Evolutionary conservation across 202 grass and related monocot genomes (phyloP).

Genomic region (Panicum hallii): DNA sequence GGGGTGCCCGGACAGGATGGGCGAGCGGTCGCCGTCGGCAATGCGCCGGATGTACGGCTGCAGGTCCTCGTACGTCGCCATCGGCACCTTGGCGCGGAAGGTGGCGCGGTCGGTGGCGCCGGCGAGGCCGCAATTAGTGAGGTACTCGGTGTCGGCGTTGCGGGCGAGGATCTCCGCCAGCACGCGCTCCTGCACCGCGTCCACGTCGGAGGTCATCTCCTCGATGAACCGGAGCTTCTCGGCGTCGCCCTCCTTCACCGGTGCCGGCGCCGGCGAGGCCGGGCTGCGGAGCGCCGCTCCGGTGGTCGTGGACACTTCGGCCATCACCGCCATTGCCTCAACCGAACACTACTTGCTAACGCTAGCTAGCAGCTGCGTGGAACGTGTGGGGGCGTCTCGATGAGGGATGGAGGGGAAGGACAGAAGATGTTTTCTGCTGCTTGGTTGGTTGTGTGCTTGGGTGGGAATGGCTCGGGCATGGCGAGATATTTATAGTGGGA

Average conservation of each 20-base stretch:
- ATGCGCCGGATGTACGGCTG: slow-evolving; percentile 95
- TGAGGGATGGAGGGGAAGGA: neutral
- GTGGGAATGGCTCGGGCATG: neutral
- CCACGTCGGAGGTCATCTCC: slow-evolving; percentile 71
- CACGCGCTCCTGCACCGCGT: slow-evolving; percentile 80
- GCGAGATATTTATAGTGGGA: slow-evolving; percentile 64
- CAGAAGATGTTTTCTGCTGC: slow-evolving; percentile 46
- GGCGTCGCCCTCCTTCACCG: slow-evolving; percentile 62
- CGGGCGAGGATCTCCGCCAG: slow-evolving; percentile 77
- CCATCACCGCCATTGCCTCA: slow-evolving; percentile 72
- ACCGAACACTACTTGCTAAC: neutral
- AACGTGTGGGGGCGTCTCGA: no score
- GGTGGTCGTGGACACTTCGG: slow-evolving; percentile 45
- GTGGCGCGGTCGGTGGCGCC: slow-evolving; percentile 62
- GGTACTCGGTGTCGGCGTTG: slow-evolving; percentile 89
- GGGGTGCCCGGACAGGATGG: slow-evolving; percentile 86
- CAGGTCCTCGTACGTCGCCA: slow-evolving; percentile 90
- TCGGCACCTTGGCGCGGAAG: slow-evolving; percentile 80
- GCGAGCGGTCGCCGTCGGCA: slow-evolving; percentile 77
- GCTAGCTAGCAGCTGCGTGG: neutral
- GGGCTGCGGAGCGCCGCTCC: slow-evolving; percentile 36
- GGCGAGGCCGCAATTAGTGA: slow-evolving; percentile 56
- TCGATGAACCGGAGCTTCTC: slow-evolving; percentile 95
- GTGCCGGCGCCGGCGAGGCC: slow-evolving; percentile 17
- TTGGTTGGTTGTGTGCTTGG: slow-evolving; percentile 13